Percentiles rank a stretch among this genome's conserved stretches.
Conservation (phyloP, 139 green algal genomes). For the Picochlorum costavermella region DNA sequence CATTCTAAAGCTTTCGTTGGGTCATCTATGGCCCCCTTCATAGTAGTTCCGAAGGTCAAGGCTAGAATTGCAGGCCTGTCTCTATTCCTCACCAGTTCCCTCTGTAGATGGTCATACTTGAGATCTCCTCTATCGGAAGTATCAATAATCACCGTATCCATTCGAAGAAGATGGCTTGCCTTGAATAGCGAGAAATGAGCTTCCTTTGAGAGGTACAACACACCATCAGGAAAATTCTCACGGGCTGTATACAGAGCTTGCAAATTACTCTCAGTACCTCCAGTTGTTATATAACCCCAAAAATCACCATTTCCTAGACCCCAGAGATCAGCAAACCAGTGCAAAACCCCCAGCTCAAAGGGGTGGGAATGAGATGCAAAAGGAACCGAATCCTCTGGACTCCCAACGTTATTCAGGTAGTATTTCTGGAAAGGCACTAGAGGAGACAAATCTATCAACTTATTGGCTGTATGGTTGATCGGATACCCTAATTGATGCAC, state of each 20-base stretch:
- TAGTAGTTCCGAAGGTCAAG: neutral
- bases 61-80: neutral
- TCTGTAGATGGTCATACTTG: neutral
- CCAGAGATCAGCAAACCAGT: neutral
- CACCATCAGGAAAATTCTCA: neutral
- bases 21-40: neutral
- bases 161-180: neutral
- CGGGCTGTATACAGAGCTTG: neutral
- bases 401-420: neutral
- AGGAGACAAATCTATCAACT: neutral
- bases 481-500: constrained; percentile 1
- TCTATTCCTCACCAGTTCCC: neutral
- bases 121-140: neutral
- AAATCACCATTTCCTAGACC: neutral
- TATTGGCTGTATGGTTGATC: neutral
- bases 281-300: constrained; percentile 1
- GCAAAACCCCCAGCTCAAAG: neutral
- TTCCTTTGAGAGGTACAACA: neutral
- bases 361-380: neutral
- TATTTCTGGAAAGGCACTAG: neutral
- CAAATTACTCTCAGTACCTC: neutral
- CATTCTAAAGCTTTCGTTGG: neutral
- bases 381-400: neutral
- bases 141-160: neutral
- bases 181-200: neutral